Evolutionary conservation across 2,329 filamentous ascomycete species (phyloP).

Genomic region (Colletotrichum simmondsii): DNA sequence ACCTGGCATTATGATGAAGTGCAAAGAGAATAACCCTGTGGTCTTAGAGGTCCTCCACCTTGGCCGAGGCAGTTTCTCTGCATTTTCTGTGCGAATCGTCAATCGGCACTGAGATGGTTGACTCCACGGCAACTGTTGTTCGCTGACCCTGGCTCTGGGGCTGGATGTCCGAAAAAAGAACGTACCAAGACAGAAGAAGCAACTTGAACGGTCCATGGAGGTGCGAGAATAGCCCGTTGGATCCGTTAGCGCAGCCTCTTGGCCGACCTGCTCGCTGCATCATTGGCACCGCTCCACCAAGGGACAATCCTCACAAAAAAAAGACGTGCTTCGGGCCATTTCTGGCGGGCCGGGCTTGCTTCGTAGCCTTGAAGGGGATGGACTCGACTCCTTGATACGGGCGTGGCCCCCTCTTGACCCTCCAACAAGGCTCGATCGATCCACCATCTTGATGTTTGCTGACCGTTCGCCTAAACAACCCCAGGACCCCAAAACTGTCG

Average conservation of each 20-base stretch:
- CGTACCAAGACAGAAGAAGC: constrained; percentile 19
- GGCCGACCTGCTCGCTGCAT: neutral
- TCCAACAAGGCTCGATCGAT: constrained; percentile 19
- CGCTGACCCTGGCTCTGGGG: neutral
- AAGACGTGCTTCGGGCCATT: neutral
- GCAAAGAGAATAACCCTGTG: too few species aligned
- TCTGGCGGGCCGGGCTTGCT: neutral
- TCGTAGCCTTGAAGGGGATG: neutral
- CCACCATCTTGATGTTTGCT: constrained; percentile 4
- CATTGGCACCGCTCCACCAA: neutral
- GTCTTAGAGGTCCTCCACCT: neutral
- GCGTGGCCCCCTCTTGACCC: neutral
- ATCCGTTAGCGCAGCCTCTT: constrained; percentile 9
- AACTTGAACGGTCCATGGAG: neutral
- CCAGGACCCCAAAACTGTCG: constrained; percentile 10
- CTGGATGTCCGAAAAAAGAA: constrained; percentile 18
- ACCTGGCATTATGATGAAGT: neutral
- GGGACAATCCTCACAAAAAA: neutral
- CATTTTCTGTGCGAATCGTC: neutral
- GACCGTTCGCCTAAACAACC: neutral
- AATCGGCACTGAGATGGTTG: neutral
- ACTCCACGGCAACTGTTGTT: constrained; percentile 7
- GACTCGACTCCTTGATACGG: neutral
- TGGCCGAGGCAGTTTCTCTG: constrained; percentile 3
- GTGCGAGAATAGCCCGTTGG: constrained; percentile 17